Percentiles rank a stretch among this genome's conserved stretches.
Evolutionary conservation across 805 yeast genomes (phyloP).

Genomic region (Saccharomycopsis fibuligera): DNA sequence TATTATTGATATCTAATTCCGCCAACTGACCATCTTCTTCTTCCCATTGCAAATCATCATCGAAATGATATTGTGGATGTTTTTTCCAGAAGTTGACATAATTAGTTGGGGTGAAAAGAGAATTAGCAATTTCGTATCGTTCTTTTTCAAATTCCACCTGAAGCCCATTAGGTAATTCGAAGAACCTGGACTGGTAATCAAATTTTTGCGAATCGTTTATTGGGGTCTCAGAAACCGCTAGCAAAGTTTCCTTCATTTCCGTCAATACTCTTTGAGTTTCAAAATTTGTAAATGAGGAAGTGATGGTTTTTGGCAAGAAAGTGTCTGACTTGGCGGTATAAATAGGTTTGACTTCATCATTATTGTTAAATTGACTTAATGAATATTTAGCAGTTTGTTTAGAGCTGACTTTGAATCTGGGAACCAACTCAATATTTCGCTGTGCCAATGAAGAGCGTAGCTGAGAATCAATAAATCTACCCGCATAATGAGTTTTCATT

Average conservation of each 20-base stretch:
- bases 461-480: conserved; percentile 42
- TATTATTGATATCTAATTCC: conserved; percentile 42
- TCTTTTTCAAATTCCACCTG: conserved; percentile 52
- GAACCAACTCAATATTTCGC: conserved; percentile 32
- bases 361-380: conserved; percentile 13
- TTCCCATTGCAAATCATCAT: conserved; percentile 25
- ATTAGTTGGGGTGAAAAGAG: conserved; percentile 59
- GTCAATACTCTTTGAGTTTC: conserved; percentile 51
- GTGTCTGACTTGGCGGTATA: conserved; percentile 27
- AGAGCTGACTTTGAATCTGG: conserved; percentile 45
- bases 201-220: conserved; percentile 25
- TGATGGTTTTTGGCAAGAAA: conserved; percentile 32
- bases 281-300: conserved; percentile 47
- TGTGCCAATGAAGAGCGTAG: conserved; percentile 12
- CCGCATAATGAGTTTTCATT: conserved; percentile 68
- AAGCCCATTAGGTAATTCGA: conserved; percentile 77
- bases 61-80: conserved; percentile 8
- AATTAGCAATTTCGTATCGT: conserved; percentile 60
- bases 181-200: conserved; percentile 34
- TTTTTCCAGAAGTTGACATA: conserved; percentile 29
- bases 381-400: conserved; percentile 30
- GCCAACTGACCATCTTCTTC: conserved; percentile 51
- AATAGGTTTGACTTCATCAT: conserved; percentile 9
- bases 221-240: conserved; percentile 46
- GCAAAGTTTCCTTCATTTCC: conserved; percentile 69